These are phyloP conservation scores for Quercus variabilis DNA, from an alignment of 306 rosid species.

Conservation along the genomic window DNA sequence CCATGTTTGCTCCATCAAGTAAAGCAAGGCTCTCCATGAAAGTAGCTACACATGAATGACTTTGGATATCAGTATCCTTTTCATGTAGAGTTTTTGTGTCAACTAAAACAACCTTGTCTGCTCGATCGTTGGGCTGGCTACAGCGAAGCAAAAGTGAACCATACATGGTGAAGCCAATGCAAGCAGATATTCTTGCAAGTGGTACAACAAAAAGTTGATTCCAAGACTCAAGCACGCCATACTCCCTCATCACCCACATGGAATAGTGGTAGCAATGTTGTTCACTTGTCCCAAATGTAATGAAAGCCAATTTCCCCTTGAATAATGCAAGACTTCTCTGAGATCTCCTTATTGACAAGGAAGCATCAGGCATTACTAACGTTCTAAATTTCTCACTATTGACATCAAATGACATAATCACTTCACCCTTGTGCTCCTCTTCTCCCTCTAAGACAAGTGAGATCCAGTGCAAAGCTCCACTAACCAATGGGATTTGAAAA, in stretches of 20 bases:
- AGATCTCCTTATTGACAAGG: fast-evolving
- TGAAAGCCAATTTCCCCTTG: background rate
- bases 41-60: too few species aligned
- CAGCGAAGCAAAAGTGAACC: background rate
- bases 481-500: background rate
- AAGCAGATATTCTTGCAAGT: background rate
- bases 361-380: background rate
- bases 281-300: background rate
- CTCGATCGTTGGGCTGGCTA: too few species aligned
- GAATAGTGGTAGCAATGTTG: too few species aligned
- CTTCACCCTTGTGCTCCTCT: too few species aligned
- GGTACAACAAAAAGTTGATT: background rate
- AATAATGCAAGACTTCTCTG: background rate
- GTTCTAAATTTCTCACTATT: background rate
- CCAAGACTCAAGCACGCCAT: background rate
- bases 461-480: too few species aligned
- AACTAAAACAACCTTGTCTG: too few species aligned
- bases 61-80: too few species aligned
- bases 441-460: too few species aligned
- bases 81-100: too few species aligned
- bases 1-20: too few species aligned
- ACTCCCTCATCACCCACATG: background rate
- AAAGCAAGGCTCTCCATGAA: too few species aligned
- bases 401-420: background rate
- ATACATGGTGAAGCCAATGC: background rate